Percentiles rank a stretch among this genome's conserved stretches.
Evolutionary conservation across 495 filamentous ascomycete species (phyloP).

Genomic region (Podospora bellae-mahoneyi): DNA sequence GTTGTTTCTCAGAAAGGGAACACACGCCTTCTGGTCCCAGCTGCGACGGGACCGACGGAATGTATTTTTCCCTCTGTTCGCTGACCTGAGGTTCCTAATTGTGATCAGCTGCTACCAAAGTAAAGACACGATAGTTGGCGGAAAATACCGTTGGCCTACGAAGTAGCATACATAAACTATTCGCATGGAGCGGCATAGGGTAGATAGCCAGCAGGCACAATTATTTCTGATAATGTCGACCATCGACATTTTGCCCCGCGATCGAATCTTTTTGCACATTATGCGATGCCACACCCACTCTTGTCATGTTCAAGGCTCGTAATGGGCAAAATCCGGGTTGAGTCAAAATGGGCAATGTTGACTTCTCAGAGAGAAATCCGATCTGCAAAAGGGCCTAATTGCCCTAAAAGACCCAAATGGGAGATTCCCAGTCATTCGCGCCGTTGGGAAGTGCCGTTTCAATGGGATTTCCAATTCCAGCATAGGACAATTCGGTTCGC

Average conservation of each 20-base stretch:
- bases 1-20: too few species aligned
- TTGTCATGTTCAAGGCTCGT: neutral
- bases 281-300: slow-evolving; percentile 7
- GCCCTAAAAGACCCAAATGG: neutral
- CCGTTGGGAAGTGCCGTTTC: slow-evolving; percentile 17
- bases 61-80: neutral
- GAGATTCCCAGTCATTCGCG: neutral
- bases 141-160: neutral
- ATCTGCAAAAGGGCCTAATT: neutral
- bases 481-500: slow-evolving; percentile 15
- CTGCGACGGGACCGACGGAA: neutral
- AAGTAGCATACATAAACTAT: too few species aligned
- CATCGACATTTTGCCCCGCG: slow-evolving; percentile 14
- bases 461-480: slow-evolving; percentile 26
- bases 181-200: neutral
- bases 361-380: neutral
- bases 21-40: neutral
- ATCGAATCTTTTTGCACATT: slow-evolving; percentile 10
- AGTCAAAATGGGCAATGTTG: neutral
- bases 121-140: neutral
- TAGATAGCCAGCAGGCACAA: neutral
- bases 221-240: neutral
- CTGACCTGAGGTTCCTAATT: neutral
- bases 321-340: neutral
- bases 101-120: neutral